Conservation (phyloP, 2,329 filamentous ascomycete genomes). For the Clarireedia sp. region DNA sequence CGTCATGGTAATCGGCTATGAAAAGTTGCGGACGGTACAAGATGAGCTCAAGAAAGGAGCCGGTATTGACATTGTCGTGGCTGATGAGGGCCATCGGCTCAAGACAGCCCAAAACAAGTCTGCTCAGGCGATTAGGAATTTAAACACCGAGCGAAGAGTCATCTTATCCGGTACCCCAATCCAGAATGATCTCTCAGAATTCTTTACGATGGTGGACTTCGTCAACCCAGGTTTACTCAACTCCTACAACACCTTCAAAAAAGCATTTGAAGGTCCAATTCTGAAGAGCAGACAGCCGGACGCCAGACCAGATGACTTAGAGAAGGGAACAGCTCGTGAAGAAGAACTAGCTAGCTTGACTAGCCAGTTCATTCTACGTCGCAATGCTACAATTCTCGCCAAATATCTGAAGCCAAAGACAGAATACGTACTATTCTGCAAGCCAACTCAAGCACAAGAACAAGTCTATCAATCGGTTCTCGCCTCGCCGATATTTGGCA, state of each 20-base stretch:
- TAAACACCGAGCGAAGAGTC: conserved; percentile 56
- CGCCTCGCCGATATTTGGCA: conserved; percentile 55
- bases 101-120: conserved; percentile 94
- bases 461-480: conserved; percentile 71
- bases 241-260: conserved; percentile 85
- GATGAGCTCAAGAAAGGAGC: conserved; percentile 54
- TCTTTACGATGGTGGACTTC: conserved; percentile 93
- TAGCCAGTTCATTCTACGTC: conserved; percentile 79
- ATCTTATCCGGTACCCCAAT: conserved; percentile 69
- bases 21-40: conserved; percentile 58
- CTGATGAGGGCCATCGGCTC: conserved; percentile 93
- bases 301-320: conserved; percentile 59
- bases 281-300: conserved; percentile 52
- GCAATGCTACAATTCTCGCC: conserved; percentile 88
- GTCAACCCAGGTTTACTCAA: conserved; percentile 88
- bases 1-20: conserved; percentile 68
- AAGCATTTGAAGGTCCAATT: conserved; percentile 88
- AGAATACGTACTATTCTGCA: conserved; percentile 91
- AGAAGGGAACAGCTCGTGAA: conserved; percentile 65
- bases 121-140: conserved; percentile 78
- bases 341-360: conserved; percentile 83
- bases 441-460: conserved; percentile 80
- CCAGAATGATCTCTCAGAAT: conserved; percentile 89
- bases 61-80: conserved; percentile 78
- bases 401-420: conserved; percentile 85